Evolutionary conservation across 352 stramenopile species (phyloP).

Genomic region (Globisporangium lucens): DNA sequence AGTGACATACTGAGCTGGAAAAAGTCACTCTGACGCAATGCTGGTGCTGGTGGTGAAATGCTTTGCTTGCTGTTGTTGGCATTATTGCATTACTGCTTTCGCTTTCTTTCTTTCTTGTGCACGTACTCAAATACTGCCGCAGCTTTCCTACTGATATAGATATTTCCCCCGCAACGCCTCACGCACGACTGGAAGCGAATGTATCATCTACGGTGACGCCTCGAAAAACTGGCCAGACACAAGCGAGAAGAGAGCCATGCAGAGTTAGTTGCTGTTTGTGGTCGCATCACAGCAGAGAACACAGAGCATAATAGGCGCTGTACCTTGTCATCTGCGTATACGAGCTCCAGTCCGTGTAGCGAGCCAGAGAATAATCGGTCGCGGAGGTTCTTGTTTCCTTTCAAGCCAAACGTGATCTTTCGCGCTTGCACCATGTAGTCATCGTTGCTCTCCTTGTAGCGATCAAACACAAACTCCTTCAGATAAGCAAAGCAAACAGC

Average conservation of each 20-base stretch:
- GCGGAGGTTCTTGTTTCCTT: constrained; percentile 58
- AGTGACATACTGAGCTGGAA: no score
- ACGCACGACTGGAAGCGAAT: background rate
- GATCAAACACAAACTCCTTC: constrained; percentile 69
- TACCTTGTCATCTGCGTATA: constrained; percentile 72
- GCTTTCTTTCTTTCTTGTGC: background rate
- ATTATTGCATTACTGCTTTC: background rate
- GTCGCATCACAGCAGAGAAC: background rate
- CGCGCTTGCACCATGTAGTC: constrained; percentile 75
- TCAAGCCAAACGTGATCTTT: constrained; percentile 77
- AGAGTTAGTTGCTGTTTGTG: background rate
- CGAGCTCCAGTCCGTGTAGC: constrained; percentile 70
- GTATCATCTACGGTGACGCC: constrained; percentile 13
- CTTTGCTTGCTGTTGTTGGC: background rate
- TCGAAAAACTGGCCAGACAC: constrained; percentile 15
- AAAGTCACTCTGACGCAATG: no score
- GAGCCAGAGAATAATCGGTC: constrained; percentile 61
- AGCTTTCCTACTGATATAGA: constrained; percentile 12
- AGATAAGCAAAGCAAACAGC: constrained; percentile 4
- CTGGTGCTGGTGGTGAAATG: background rate
- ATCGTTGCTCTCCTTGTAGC: constrained; percentile 75
- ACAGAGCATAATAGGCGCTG: background rate
- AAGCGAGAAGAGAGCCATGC: background rate
- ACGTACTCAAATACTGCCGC: background rate
- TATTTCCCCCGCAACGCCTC: constrained; percentile 11